Conservation (phyloP, 2,329 filamentous ascomycete genomes). For the Dissoconium aciculare region DNA sequence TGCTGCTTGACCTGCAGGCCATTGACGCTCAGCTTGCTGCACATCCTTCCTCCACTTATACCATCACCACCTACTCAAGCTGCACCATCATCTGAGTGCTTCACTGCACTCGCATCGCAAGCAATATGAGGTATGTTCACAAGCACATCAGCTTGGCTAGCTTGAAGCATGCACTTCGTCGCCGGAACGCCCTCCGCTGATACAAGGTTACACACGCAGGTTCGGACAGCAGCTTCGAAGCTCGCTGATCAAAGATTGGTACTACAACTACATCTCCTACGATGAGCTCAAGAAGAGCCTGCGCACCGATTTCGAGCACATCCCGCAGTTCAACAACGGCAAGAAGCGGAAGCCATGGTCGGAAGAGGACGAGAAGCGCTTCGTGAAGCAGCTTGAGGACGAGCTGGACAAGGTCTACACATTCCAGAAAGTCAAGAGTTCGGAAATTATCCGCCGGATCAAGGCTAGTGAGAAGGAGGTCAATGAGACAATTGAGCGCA, state of each 20-base stretch:
- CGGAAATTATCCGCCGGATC: slow-evolving; percentile 87
- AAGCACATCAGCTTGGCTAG: too few relatives aligned
- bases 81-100: too few relatives aligned
- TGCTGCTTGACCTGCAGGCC: too few relatives aligned
- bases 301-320: slow-evolving; percentile 51
- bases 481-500: slow-evolving; percentile 63
- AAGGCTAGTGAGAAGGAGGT: slow-evolving; percentile 80
- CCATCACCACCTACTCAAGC: too few relatives aligned
- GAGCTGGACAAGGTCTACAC: slow-evolving; percentile 97
- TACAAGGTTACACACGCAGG: slow-evolving; percentile 29
- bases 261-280: slow-evolving; percentile 98
- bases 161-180: too few relatives aligned
- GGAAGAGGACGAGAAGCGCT: slow-evolving; percentile 79
- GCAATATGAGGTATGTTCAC: too few relatives aligned
- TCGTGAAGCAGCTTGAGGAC: slow-evolving; percentile 71
- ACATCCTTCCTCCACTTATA: too few relatives aligned
- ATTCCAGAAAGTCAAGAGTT: slow-evolving; percentile 93
- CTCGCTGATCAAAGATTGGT: slow-evolving; percentile 90
- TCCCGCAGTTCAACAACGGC: slow-evolving; percentile 28
- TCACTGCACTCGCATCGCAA: too few relatives aligned
- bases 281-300: slow-evolving; percentile 81
- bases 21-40: too few relatives aligned
- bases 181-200: slow-evolving; percentile 1
- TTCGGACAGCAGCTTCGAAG: slow-evolving; percentile 95
- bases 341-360: slow-evolving; percentile 52